phyloP scores from a whole-genome alignment of 257 asterid genomes.

The Gentiana dahurica region DNA sequence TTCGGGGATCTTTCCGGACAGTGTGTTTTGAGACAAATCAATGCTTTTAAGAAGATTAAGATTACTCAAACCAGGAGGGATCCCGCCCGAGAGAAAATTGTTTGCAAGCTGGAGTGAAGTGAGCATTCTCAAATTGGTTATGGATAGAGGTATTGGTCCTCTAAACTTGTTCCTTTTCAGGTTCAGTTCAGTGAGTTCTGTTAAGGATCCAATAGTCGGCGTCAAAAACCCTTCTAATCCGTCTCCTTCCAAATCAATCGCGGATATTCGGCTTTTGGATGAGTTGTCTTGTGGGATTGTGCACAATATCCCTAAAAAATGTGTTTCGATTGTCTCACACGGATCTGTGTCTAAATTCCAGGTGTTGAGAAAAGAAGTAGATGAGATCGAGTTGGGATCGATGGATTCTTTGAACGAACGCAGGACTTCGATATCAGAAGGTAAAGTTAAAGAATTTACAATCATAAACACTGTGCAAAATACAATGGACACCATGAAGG shows the following conservation, averaged over 20 bases:
- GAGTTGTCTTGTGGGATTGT: slow-evolving; percentile 22
- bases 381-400: slow-evolving; percentile 32
- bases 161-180: slow-evolving; percentile 28
- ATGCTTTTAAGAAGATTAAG: slow-evolving; percentile 22
- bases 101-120: slow-evolving; percentile 21
- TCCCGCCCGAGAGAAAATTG: slow-evolving; percentile 33
- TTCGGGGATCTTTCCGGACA: slow-evolving; percentile 30
- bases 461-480: slow-evolving; percentile 2
- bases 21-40: slow-evolving; percentile 23
- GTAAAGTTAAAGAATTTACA: slow-evolving; percentile 21
- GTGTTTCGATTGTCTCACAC: slow-evolving; percentile 28
- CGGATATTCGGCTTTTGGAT: slow-evolving; percentile 18
- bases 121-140: slow-evolving; percentile 18
- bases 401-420: slow-evolving; percentile 22
- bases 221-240: slow-evolving; percentile 40
- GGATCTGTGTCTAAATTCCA: slow-evolving; percentile 40
- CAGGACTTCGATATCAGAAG: slow-evolving; percentile 27
- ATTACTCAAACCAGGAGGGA: slow-evolving; percentile 14
- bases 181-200: slow-evolving; percentile 28
- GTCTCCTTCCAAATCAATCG: slow-evolving; percentile 36
- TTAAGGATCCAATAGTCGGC: slow-evolving; percentile 27
- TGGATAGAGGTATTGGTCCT: slow-evolving; percentile 30
- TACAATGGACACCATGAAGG: background rate
- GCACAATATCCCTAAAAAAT: slow-evolving; percentile 28
- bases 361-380: slow-evolving; percentile 28